Conservation (phyloP, 495 filamentous ascomycete species). For the Penicillium canariense region DNA sequence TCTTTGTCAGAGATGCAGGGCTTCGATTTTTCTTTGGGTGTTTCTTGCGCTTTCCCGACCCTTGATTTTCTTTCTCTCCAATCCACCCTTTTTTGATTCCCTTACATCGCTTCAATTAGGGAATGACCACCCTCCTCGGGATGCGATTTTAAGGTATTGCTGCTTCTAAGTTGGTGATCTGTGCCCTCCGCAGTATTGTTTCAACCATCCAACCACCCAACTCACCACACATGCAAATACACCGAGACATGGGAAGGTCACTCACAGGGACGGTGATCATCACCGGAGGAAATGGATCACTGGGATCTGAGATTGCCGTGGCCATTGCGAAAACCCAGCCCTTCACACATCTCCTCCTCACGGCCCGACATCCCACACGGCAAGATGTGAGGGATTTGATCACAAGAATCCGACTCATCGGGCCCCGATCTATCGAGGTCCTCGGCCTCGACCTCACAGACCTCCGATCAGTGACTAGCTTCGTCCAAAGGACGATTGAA, state of each 20-base stretch:
- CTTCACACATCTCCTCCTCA: constrained; percentile 37
- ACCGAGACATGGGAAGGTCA: constrained; percentile 34
- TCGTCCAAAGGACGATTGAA: constrained; percentile 35
- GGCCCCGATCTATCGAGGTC: constrained; percentile 41
- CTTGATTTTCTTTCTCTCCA: background rate
- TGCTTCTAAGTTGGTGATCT: too few relatives aligned
- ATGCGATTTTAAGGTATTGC: too few relatives aligned
- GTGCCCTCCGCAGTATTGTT: background rate
- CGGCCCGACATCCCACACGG: constrained; percentile 34
- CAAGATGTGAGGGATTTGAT: constrained; percentile 31
- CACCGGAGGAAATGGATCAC: constrained; percentile 39
- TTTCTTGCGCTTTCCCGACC: background rate
- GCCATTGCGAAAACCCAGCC: constrained; percentile 41
- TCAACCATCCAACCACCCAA: too few relatives aligned
- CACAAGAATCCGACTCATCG: constrained; percentile 35
- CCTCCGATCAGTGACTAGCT: constrained; percentile 35
- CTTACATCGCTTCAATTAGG: background rate
- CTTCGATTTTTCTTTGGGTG: background rate
- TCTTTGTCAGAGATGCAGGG: background rate
- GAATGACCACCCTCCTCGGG: background rate
- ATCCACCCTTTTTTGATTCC: background rate
- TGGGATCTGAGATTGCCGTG: constrained; percentile 42
- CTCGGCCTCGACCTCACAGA: constrained; percentile 34
- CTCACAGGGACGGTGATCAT: constrained; percentile 43
- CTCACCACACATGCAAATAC: background rate